These are phyloP conservation scores for Calonectria multiphialidica DNA, from an alignment of 2,329 filamentous ascomycete species.

Conservation along the genomic window DNA sequence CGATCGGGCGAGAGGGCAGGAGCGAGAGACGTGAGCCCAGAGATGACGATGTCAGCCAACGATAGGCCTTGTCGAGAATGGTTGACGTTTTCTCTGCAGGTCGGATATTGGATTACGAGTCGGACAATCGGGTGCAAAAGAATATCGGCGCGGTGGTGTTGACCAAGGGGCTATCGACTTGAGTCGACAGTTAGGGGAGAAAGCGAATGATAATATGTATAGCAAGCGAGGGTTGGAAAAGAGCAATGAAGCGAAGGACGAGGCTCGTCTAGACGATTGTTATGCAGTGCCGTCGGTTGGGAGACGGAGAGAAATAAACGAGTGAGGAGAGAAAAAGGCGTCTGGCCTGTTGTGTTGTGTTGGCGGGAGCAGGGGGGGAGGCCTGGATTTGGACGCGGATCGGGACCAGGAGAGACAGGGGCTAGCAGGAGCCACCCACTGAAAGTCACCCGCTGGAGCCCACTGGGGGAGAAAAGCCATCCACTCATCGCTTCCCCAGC, in stretches of 20 bases:
- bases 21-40: neutral
- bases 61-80: slow-evolving; percentile 19
- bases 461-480: neutral
- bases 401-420: slow-evolving; percentile 18
- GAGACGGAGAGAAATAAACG: slow-evolving; percentile 9
- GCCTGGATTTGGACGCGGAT: slow-evolving; percentile 6
- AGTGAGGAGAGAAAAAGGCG: slow-evolving; percentile 15
- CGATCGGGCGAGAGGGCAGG: neutral
- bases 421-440: slow-evolving; percentile 10
- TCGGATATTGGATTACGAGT: neutral
- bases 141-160: neutral
- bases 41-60: slow-evolving; percentile 9
- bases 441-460: slow-evolving; percentile 14
- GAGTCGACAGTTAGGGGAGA: slow-evolving; percentile 13
- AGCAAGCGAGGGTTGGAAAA: slow-evolving; percentile 32
- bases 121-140: slow-evolving; percentile 5
- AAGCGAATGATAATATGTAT: slow-evolving; percentile 7
- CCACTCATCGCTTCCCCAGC: slow-evolving; percentile 12
- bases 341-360: slow-evolving; percentile 22
- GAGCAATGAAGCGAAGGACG: slow-evolving; percentile 32
- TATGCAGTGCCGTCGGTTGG: slow-evolving; percentile 9
- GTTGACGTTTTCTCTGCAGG: neutral
- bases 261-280: slow-evolving; percentile 14
- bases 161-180: neutral
- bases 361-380: slow-evolving; percentile 21